Conservation (phyloP, 2,329 filamentous ascomycete species). For the Xylariaceae sp. region DNA sequence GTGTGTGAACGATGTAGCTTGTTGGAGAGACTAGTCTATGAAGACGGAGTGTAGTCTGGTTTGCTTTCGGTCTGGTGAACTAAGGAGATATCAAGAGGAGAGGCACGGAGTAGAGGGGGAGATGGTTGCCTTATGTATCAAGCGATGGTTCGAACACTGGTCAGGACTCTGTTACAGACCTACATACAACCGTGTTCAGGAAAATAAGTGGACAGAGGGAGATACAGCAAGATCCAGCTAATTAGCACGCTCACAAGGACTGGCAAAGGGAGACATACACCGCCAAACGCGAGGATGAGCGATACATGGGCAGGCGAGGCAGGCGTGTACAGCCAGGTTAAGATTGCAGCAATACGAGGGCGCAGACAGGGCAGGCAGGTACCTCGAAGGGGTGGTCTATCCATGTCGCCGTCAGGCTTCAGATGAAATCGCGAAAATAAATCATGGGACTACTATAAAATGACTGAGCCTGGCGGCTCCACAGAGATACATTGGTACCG, state of each 20-base stretch:
- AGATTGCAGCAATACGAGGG: conserved; percentile 20
- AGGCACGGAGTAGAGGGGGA: conserved; percentile 19
- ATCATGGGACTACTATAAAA: conserved; percentile 18
- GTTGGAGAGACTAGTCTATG: conserved; percentile 4
- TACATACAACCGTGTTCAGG: not conserved
- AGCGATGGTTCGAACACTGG: conserved; percentile 19
- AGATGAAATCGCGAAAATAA: conserved; percentile 30
- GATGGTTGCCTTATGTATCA: conserved; percentile 30
- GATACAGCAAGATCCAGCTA: conserved; percentile 24
- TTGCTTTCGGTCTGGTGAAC: conserved; percentile 21
- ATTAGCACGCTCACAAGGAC: conserved; percentile 2
- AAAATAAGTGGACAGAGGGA: conserved; percentile 19
- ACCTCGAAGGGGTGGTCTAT: conserved; percentile 13
- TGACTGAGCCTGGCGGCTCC: conserved; percentile 20
- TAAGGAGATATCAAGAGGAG: conserved; percentile 13
- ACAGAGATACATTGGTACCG: too few relatives aligned
- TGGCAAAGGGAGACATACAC: conserved; percentile 19
- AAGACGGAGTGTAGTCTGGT: not conserved
- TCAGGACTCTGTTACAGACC: conserved; percentile 6
- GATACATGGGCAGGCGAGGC: conserved; percentile 18
- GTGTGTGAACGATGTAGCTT: conserved; percentile 1
- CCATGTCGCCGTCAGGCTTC: conserved; percentile 10
- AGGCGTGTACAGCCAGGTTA: conserved; percentile 20
- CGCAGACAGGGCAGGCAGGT: conserved; percentile 20
- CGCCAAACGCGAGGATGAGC: conserved; percentile 19